Evolutionary conservation across 306 rosid genomes (phyloP), one percentile per base, ranked within the genome.

Genomic region (Acacia melanoxylon): DNA sequence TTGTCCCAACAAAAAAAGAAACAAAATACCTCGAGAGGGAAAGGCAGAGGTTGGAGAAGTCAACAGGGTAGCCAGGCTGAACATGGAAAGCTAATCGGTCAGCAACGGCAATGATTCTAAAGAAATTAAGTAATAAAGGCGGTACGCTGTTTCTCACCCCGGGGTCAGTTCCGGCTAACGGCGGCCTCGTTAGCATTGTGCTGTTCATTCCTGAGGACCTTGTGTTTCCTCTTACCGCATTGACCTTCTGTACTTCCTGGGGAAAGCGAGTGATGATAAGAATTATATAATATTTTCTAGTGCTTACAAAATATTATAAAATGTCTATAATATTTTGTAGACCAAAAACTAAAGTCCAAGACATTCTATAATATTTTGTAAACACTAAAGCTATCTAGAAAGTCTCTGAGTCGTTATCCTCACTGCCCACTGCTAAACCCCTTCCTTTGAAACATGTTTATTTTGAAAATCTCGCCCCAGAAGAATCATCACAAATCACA

Each of bases 21-120:
- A 24, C 17, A 20, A 62, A 51, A 56, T 70, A 91, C 95, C 91
- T 75, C 31, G 98, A 79, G 65, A 93, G 98, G 74, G 92, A 77
- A 70, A 90, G 85, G 79, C 94, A 90, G 63, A 84, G 87, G 24
- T 63, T 59, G 42, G 65, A 84, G 77, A 91, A 84, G 42, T 93
- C 92, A n/a, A 0, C 4, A 73, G 82, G 8, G 35, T 14, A 40
- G 22, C 91, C 91, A 9, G 75, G 73, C 14, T 42, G 77, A 52
- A 85, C 24, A 78, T 86, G 78, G 44, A 20, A 1, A 29, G 80
- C 74, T 80, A 93, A 83, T 61, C 86, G 84, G 10, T 85, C 89
- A 4, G 67, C 59, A 40, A 85, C 87, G 68, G 65, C 41, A 29
- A 11, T 42, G 74, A 93, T 76, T 29, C 31, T 29, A 29, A 29